Base-by-base conservation (phyloP, 2,329 filamentous ascomycete genomes). In the Fusarium sublunatum region DNA sequence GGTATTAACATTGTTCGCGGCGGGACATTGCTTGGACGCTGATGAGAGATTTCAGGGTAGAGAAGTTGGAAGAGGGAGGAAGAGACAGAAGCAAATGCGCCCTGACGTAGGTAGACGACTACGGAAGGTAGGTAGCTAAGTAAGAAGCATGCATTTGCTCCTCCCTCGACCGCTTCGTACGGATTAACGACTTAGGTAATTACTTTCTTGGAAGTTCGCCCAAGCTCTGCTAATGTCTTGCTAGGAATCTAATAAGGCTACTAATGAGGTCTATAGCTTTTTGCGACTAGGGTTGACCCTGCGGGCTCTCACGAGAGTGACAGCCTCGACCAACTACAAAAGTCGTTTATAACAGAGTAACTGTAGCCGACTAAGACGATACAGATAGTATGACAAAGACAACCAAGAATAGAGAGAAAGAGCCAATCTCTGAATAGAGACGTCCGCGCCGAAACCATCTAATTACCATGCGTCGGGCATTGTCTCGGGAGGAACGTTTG, bases 401-500 rank as follows among this genome's bases (percentile, higher is more conserved):
- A 19, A 19, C 24, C 43, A 19, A 11, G 32, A n/a, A 31, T 24
- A 34, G 12, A 13, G 12, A 5, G 31, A n/a, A 42, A 19, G 13
- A 31, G n/a, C 12, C 22, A 51, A 29, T 25, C 34, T 56, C 22
- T 9, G 13, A 10, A 15, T 38, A 38, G 13, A 36, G 12, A 29
- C 25, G 34, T 5, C 15, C 38, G 31, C 56, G 12, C 50, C 42
- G 34, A 58, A 59, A 64, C 44, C 15, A 34, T 52, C 34, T 32
- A 50, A 64, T 49, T 52, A 34, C 50, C 11, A 22, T 50, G 34
- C 47, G 48, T 35, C 31, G 13, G 19, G 15, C 25, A 49, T 57
- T 66, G 67, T 68, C 58, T 69, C 56, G 56, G 61, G 48, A 63
- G 32, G 28, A 42, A 35, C 9, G 22, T 13, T 38, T 59, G 51